Evolutionary conservation across 2,329 filamentous ascomycete species (phyloP).

Genomic region (Cercospora janseana): DNA sequence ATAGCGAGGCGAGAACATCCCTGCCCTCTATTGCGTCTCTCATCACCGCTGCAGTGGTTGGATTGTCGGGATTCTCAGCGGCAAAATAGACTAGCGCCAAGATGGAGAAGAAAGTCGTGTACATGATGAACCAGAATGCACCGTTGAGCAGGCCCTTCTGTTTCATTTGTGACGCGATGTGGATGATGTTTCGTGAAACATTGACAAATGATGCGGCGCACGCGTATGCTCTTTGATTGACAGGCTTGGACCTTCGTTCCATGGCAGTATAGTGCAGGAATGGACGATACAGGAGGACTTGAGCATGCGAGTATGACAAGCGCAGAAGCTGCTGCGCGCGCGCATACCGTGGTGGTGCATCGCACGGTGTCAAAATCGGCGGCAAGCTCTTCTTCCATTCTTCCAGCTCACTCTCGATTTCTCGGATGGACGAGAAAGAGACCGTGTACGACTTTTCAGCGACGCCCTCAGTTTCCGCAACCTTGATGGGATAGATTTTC

Average conservation of each 20-base stretch:
- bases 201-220: slow-evolving; percentile 67
- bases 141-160: slow-evolving; percentile 72
- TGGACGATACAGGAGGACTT: slow-evolving; percentile 77
- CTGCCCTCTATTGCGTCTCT: slow-evolving; percentile 82
- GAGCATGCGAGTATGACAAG: slow-evolving; percentile 78
- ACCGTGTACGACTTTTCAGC: slow-evolving; percentile 60
- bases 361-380: slow-evolving; percentile 73
- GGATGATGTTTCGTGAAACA: slow-evolving; percentile 70
- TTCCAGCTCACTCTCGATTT: slow-evolving; percentile 63
- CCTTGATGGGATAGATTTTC: slow-evolving; percentile 63
- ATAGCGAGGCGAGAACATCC: slow-evolving; percentile 74
- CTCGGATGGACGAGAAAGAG: slow-evolving; percentile 62
- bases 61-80: slow-evolving; percentile 73
- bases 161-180: slow-evolving; percentile 75
- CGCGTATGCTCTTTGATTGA: slow-evolving; percentile 77
- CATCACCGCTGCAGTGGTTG: slow-evolving; percentile 73
- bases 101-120: slow-evolving; percentile 79
- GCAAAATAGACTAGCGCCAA: slow-evolving; percentile 77
- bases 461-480: slow-evolving; percentile 38
- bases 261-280: slow-evolving; percentile 81
- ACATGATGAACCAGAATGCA: slow-evolving; percentile 83
- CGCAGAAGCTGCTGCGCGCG: slow-evolving; percentile 71
- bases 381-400: slow-evolving; percentile 68
- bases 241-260: slow-evolving; percentile 46
- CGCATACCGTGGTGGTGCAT: slow-evolving; percentile 66